Evolutionary conservation across 768 basidiomycete genomes (phyloP).

Genomic region (Kwoniella shandongensis): DNA sequence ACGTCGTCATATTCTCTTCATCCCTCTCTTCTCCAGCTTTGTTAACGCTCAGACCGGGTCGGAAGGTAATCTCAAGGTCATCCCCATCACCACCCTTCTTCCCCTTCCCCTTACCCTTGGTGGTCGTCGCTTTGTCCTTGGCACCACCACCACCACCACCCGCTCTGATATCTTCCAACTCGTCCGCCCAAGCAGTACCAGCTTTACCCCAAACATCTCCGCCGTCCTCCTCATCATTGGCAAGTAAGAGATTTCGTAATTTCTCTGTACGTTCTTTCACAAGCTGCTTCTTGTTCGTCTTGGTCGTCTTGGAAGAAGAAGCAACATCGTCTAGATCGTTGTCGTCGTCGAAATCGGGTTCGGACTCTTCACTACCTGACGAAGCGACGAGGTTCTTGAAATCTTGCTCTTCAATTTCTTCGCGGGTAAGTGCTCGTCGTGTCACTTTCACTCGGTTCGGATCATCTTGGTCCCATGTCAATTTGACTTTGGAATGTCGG

Average conservation of each 20-base stretch:
- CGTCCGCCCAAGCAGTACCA: constrained; percentile 53
- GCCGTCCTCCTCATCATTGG: constrained; percentile 60
- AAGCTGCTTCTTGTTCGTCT: constrained; percentile 51
- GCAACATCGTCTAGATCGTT: constrained; percentile 57
- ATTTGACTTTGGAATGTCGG: constrained; percentile 93
- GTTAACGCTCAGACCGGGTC: constrained; percentile 65
- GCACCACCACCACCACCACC: no score
- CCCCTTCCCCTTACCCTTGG: constrained; percentile 19
- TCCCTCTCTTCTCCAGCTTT: constrained; percentile 30
- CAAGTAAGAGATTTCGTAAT: constrained; percentile 73
- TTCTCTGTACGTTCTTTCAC: constrained; percentile 63
- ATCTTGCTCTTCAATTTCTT: constrained; percentile 89
- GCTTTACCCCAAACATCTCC: constrained; percentile 79
- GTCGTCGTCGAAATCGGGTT: constrained; percentile 54
- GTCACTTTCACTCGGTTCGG: constrained; percentile 78
- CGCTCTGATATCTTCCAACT: constrained; percentile 9
- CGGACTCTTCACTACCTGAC: constrained; percentile 59
- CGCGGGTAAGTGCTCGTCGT: constrained; percentile 70
- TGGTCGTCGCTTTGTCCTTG: constrained; percentile 17
- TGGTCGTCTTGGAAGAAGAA: constrained; percentile 26
- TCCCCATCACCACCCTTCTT: constrained; percentile 50
- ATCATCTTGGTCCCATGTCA: constrained; percentile 98
- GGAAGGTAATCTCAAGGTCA: constrained; percentile 95
- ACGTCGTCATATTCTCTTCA: constrained; percentile 73
- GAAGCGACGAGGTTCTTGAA: constrained; percentile 77